Percentiles rank a stretch among this genome's conserved stretches.
Evolutionary conservation across 306 rosid genomes (phyloP).

Genomic region (Dalbergia cochinchinensis): DNA sequence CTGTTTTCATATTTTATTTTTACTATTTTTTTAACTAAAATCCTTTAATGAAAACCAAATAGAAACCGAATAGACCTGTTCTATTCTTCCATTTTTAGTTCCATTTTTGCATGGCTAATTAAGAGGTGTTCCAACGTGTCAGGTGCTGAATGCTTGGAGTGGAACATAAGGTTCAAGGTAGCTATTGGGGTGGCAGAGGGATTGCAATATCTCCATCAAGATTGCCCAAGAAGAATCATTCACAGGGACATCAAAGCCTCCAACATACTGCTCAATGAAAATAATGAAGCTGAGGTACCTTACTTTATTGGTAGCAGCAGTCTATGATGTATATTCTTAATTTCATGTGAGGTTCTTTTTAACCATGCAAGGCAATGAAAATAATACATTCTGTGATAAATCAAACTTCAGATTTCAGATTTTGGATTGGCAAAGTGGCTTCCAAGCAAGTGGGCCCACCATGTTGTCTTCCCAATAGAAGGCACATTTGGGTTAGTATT

Average conservation of each 20-base stretch:
- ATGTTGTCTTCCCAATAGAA: constrained; percentile 93
- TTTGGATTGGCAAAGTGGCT: constrained; percentile 99
- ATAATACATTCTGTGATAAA: background rate
- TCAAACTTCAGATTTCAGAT: constrained; percentile 79
- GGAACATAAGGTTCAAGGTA: constrained; percentile 82
- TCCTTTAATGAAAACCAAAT: no score
- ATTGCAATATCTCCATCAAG: constrained; percentile 78
- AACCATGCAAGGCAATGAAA: background rate
- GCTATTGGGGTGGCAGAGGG: constrained; percentile 91
- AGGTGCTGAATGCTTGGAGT: constrained; percentile 73
- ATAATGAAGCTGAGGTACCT: constrained; percentile 82
- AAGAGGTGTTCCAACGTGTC: constrained; percentile 46
- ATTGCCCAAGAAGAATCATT: constrained; percentile 88
- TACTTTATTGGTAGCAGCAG: background rate
- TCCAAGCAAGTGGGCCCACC: constrained; percentile 92
- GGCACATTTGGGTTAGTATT: constrained; percentile 94
- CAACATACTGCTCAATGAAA: constrained; percentile 71
- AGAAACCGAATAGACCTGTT: no score
- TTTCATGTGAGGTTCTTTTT: constrained; percentile 10
- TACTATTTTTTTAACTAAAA: no score
- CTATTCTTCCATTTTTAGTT: background rate
- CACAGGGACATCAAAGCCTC: constrained; percentile 98
- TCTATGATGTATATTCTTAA: background rate
- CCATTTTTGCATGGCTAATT: constrained; percentile 36
- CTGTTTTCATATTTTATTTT: background rate